Conservation (phyloP, 441 rosid species). For the Raphanus hybrid region DNA sequence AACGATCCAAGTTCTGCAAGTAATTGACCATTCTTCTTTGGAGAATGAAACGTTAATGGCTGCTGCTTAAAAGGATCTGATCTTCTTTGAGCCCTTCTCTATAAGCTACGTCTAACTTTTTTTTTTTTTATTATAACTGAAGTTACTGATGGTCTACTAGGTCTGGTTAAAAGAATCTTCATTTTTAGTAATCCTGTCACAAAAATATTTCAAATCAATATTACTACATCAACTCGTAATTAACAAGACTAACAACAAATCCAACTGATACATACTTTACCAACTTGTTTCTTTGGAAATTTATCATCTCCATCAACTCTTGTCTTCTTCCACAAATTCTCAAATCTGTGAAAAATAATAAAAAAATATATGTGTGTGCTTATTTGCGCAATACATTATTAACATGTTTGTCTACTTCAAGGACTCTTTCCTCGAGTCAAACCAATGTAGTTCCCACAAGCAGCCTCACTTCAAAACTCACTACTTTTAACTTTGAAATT, state of each 20-base stretch:
- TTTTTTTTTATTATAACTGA: constrained; percentile 36
- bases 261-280: constrained; percentile 36
- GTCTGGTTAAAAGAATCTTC: constrained; percentile 29
- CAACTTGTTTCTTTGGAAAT: constrained; percentile 27
- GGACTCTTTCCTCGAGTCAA: too few species aligned
- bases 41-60: constrained; percentile 36
- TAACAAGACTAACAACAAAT: not conserved
- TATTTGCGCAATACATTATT: too few species aligned
- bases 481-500: too few species aligned
- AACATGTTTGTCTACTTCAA: too few species aligned
- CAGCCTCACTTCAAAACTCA: too few species aligned
- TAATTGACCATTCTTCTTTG: not conserved
- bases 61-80: constrained; percentile 51
- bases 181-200: constrained; percentile 47
- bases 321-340: constrained; percentile 23
- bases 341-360: constrained; percentile 13
- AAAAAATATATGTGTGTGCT: not conserved
- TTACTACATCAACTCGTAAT: not conserved
- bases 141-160: constrained; percentile 32
- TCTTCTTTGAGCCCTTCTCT: constrained; percentile 55
- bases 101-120: constrained; percentile 43
- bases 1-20: too few species aligned
- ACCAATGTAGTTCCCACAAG: too few species aligned
- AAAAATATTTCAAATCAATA: not conserved
- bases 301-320: constrained; percentile 26